These are phyloP conservation scores for Euphrasia confusa DNA, from an alignment of 257 asterid species.

Conservation along the genomic window DNA sequence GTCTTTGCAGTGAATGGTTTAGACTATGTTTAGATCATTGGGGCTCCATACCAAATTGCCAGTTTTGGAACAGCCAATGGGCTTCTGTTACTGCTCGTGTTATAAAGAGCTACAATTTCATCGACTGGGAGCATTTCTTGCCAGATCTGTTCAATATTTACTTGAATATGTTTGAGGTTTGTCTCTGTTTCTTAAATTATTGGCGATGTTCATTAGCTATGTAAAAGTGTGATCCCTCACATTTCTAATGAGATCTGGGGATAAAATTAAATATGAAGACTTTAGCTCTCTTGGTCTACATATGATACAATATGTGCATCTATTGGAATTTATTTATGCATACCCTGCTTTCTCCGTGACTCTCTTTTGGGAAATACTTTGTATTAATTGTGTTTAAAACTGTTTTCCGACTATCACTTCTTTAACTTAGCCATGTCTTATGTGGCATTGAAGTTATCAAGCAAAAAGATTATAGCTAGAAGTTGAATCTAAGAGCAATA, in stretches of 20 bases:
- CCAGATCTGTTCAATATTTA: conserved; percentile 72
- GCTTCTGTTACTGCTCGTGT: conserved; percentile 91
- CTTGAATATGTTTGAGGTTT: conserved; percentile 94
- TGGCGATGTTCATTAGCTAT: conserved; percentile 17
- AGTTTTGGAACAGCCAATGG: conserved; percentile 98
- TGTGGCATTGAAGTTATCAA: conserved; percentile 16
- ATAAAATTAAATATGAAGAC: too few species aligned
- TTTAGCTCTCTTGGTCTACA: conserved; percentile 6
- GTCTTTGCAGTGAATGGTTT: conserved; percentile 68
- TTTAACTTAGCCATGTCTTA: conserved; percentile 10
- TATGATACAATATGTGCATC: conserved; percentile 1
- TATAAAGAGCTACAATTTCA: conserved; percentile 61
- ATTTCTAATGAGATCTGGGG: background rate
- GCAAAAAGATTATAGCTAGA: conserved; percentile 14
- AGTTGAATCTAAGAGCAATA: conserved; percentile 24
- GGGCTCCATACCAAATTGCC: conserved; percentile 87
- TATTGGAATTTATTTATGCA: conserved; percentile 7
- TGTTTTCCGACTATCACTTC: background rate
- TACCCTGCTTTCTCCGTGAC: conserved; percentile 9
- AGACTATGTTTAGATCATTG: conserved; percentile 58
- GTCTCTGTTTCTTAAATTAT: conserved; percentile 23
- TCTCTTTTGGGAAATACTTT: conserved; percentile 5
- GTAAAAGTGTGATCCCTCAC: background rate
- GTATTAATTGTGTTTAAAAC: background rate
- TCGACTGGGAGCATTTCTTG: conserved; percentile 70